Evolutionary conservation across 306 rosid species (phyloP).

Genomic region (Medicago arabica): DNA sequence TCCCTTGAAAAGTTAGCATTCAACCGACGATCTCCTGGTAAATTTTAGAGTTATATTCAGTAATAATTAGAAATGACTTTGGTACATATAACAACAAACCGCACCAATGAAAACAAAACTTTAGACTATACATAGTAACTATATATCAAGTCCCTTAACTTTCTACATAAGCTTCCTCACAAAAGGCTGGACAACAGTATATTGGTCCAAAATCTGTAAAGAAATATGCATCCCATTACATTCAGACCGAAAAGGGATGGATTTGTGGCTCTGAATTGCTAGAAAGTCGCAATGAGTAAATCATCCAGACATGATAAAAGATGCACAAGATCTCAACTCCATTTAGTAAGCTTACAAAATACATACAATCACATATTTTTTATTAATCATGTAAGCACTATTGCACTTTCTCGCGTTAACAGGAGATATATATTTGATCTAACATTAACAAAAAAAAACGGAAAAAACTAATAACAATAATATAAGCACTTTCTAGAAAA

Average conservation of each 20-base stretch:
- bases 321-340: not conserved
- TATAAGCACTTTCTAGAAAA: not conserved
- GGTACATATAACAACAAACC: not conserved
- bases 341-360: constrained; percentile 1
- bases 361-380: not conserved
- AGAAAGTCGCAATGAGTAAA: not conserved
- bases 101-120: not conserved
- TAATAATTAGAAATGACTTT: constrained; percentile 20
- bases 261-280: constrained; percentile 4
- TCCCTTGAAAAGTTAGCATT: constrained; percentile 59
- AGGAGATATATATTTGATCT: constrained; percentile 4
- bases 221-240: constrained; percentile 5
- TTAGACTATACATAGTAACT: constrained; percentile 1
- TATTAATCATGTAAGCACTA: not conserved
- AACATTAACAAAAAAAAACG: not conserved
- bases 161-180: not conserved
- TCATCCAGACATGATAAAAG: not conserved
- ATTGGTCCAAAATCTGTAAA: constrained; percentile 7
- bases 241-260: constrained; percentile 10
- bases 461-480: not conserved
- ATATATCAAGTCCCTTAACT: constrained; percentile 6
- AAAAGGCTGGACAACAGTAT: not conserved
- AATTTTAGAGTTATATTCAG: constrained; percentile 13
- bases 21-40: constrained; percentile 61
- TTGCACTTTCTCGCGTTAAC: not conserved